Percentiles rank a stretch among this genome's conserved stretches.
Evolutionary conservation across 768 basidiomycete species (phyloP).

Genomic region (Suillus placidus): DNA sequence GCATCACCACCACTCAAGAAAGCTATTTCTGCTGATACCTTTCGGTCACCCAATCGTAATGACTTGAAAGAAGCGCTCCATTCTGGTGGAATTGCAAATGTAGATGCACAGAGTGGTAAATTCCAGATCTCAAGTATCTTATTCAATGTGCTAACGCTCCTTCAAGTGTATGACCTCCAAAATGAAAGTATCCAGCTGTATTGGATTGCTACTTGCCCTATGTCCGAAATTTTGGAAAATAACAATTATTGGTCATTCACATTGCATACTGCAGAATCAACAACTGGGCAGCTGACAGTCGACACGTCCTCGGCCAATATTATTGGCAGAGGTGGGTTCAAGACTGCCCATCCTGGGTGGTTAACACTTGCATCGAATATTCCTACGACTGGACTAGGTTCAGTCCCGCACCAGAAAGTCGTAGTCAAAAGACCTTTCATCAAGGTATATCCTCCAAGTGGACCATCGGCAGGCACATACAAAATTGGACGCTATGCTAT

Average conservation of each 20-base stretch:
- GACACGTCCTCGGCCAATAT: neutral
- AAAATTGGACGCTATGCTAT: neutral
- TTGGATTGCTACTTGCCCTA: neutral
- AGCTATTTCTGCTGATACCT: neutral
- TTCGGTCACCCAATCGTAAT: neutral
- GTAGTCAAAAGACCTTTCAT: neutral
- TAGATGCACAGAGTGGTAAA: neutral
- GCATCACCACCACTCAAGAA: neutral
- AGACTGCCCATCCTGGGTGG: neutral
- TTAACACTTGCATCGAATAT: neutral
- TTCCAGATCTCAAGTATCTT: neutral
- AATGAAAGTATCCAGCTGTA: neutral
- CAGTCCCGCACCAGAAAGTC: neutral
- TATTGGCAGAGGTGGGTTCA: neutral
- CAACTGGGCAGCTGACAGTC: neutral
- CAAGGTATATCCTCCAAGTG: neutral
- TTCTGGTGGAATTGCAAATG: neutral
- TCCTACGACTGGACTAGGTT: neutral
- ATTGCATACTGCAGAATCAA: neutral
- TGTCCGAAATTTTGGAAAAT: neutral
- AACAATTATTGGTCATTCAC: neutral
- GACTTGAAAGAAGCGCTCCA: neutral
- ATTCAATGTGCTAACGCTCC: neutral
- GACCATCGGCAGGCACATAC: neutral
- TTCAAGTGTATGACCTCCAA: neutral